Evolutionary conservation across 768 basidiomycete species (phyloP).

Genomic region (Mycena metata): DNA sequence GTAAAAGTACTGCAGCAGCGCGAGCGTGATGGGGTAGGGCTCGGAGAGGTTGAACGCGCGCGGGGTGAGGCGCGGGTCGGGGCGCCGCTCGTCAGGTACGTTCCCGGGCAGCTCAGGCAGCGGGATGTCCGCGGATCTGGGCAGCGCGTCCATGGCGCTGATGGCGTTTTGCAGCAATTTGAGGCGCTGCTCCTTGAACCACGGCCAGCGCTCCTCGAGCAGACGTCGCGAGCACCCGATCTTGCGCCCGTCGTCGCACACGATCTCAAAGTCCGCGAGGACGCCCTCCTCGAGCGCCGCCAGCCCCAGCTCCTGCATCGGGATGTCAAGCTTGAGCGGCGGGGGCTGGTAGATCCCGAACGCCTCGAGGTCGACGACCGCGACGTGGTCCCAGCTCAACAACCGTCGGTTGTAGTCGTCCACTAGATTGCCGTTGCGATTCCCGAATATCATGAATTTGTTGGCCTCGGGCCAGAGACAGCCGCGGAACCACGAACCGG

Average conservation of each 20-base stretch:
- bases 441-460: slow-evolving; percentile 92
- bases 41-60: slow-evolving; percentile 87
- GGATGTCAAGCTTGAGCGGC: slow-evolving; percentile 69
- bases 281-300: slow-evolving; percentile 84
- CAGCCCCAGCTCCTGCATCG: slow-evolving; percentile 89
- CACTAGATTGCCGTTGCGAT: slow-evolving; percentile 87
- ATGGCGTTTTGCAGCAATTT: slow-evolving; percentile 71
- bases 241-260: slow-evolving; percentile 91
- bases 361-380: slow-evolving; percentile 91
- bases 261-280: slow-evolving; percentile 91
- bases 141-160: slow-evolving; percentile 69
- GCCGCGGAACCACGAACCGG: slow-evolving; percentile 96
- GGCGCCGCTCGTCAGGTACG: slow-evolving; percentile 62
- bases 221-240: slow-evolving; percentile 86
- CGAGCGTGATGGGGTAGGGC: slow-evolving; percentile 89
- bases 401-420: slow-evolving; percentile 94
- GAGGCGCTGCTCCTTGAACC: slow-evolving; percentile 85
- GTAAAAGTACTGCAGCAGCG: slow-evolving; percentile 95
- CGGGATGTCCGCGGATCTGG: slow-evolving; percentile 70
- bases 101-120: slow-evolving; percentile 73
- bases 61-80: slow-evolving; percentile 86
- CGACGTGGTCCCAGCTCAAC: slow-evolving; percentile 93
- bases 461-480: slow-evolving; percentile 89
- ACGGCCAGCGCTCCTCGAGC: slow-evolving; percentile 94
- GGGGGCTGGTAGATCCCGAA: slow-evolving; percentile 97